Conservation (phyloP, 2,329 filamentous ascomycete species). For the Aspergillus sp. region DNA sequence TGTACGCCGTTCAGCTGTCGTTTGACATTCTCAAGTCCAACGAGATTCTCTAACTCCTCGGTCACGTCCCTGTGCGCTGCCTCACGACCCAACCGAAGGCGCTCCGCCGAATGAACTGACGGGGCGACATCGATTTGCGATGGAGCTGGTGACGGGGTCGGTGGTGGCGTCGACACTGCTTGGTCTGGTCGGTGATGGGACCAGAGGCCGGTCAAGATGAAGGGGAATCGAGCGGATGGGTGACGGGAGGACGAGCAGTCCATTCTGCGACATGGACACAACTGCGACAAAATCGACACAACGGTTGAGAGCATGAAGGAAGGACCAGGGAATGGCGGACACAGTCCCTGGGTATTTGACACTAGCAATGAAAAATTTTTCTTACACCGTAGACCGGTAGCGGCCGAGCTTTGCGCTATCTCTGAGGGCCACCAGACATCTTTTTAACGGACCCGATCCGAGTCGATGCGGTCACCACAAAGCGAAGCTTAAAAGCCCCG, state of each 20-base stretch:
- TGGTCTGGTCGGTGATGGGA: slow-evolving; percentile 4
- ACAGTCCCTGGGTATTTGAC: not conserved
- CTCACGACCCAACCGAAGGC: slow-evolving; percentile 9
- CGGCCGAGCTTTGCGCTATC: not conserved
- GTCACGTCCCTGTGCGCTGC: slow-evolving; percentile 10
- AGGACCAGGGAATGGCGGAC: not conserved
- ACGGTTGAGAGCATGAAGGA: slow-evolving; percentile 12
- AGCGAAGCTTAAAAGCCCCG: not conserved
- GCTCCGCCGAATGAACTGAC: slow-evolving; percentile 6
- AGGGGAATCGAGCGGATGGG: slow-evolving; percentile 15
- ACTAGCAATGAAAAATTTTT: not conserved
- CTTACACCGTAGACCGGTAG: not conserved
- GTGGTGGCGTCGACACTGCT: slow-evolving; percentile 3
- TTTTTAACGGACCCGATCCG: slow-evolving; percentile 6
- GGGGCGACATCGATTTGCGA: not conserved
- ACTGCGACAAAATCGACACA: slow-evolving; percentile 7
- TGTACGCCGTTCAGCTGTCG: slow-evolving; percentile 18
- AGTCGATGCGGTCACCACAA: not conserved
- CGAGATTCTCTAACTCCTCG: slow-evolving; percentile 12
- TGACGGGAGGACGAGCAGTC: slow-evolving; percentile 12
- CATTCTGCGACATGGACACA: slow-evolving; percentile 14
- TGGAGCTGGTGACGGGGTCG: not conserved
- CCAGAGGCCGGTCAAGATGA: slow-evolving; percentile 14
- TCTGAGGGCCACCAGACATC: not conserved
- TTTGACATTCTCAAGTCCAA: slow-evolving; percentile 18